A percentile compares a stretch with the other conserved stretches of the same genome.
These are phyloP conservation scores for Cubamyces lactineus DNA, from an alignment of 768 basidiomycete genomes.

Conservation along the genomic window DNA sequence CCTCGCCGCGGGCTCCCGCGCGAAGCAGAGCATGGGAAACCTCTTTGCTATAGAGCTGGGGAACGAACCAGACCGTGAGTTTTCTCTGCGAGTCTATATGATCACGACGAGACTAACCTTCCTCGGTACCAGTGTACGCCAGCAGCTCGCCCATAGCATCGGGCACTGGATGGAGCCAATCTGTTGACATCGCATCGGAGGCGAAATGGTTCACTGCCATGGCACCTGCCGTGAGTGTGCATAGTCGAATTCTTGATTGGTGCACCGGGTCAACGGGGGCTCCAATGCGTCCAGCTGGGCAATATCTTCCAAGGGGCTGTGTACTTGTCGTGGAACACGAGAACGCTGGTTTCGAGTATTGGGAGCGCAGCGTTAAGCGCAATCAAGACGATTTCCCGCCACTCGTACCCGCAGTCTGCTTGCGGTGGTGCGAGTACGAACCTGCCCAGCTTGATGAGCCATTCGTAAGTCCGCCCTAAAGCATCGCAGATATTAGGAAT, in stretches of 20 bases:
- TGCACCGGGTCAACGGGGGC: too few species aligned
- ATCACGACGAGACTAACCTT: neutral
- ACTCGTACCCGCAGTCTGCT: constrained; percentile 44
- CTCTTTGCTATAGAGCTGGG: constrained; percentile 43
- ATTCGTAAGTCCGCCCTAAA: constrained; percentile 32
- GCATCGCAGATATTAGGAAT: neutral
- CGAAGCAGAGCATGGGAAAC: constrained; percentile 38
- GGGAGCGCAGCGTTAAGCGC: constrained; percentile 31
- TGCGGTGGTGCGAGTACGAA: constrained; percentile 42
- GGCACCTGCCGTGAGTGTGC: constrained; percentile 33
- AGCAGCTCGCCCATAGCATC: constrained; percentile 38
- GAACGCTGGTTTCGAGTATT: constrained; percentile 36
- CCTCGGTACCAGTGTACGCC: constrained; percentile 32
- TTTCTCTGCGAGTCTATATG: neutral
- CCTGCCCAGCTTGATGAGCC: constrained; percentile 40
- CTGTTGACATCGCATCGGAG: constrained; percentile 38
- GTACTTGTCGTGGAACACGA: constrained; percentile 40
- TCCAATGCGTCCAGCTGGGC: constrained; percentile 35
- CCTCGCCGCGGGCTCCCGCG: constrained; percentile 37
- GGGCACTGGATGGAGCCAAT: constrained; percentile 38
- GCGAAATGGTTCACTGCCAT: constrained; percentile 38
- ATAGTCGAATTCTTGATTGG: too few species aligned
- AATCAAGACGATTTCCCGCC: constrained; percentile 39
- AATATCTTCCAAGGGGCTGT: constrained; percentile 44
- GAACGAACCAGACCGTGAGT: constrained; percentile 44